A percentile compares a stretch with the other conserved stretches of the same genome.
Conservation (phyloP, 345 rosid species). For the Murraya paniculata region DNA sequence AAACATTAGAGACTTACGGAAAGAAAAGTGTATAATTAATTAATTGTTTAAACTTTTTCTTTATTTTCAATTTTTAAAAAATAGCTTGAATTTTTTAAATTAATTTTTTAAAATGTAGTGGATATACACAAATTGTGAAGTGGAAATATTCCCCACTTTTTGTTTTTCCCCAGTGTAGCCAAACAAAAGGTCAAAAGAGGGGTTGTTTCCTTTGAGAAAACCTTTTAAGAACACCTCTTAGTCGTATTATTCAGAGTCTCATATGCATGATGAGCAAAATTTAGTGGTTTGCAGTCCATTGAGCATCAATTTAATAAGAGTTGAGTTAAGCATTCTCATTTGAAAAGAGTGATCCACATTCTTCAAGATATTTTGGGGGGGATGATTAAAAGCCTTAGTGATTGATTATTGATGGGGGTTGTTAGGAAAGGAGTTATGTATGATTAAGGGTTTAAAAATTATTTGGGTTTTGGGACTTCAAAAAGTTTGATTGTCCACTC, state of each 20-base stretch:
- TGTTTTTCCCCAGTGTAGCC: background rate
- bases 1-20: no score
- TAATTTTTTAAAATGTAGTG: no score
- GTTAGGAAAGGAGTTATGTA: slow-evolving; percentile 7
- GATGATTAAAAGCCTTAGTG: slow-evolving; percentile 3
- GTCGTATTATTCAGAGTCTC: background rate
- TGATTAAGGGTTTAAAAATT: slow-evolving; percentile 19
- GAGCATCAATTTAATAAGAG: background rate
- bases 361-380: slow-evolving; percentile 29
- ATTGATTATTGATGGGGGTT: slow-evolving; percentile 5
- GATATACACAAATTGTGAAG: background rate
- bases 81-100: no score
- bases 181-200: background rate
- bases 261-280: background rate
- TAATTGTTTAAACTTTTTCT: no score
- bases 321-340: background rate
- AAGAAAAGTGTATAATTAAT: no score
- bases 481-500: background rate
- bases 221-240: background rate
- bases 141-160: no score
- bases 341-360: slow-evolving; percentile 16
- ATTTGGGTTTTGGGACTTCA: background rate
- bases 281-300: background rate
- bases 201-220: background rate
- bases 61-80: no score